A percentile compares a stretch with the other conserved stretches of the same genome.
phyloP scores from a whole-genome alignment of 2,329 filamentous ascomycete genomes.

The Fusarium siculi region DNA sequence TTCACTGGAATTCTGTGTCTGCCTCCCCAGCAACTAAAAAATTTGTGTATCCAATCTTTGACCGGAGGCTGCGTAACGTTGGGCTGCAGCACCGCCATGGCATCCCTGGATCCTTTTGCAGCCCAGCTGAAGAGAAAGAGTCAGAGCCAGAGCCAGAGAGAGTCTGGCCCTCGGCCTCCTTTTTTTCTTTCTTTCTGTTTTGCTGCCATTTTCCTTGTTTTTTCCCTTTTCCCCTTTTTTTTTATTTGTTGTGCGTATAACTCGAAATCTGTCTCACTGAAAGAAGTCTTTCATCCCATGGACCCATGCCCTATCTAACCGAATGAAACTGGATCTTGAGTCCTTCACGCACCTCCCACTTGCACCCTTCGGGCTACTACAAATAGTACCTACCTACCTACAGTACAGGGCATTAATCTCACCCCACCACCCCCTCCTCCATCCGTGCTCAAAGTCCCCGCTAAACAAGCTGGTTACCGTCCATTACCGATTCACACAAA shows the following conservation, averaged over 20 bases:
- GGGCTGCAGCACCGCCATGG: conserved; percentile 36
- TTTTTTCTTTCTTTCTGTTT: conserved; percentile 3
- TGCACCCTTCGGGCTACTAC: conserved; percentile 18
- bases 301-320: conserved; percentile 13
- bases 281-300: conserved; percentile 2
- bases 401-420: conserved; percentile 17
- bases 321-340: conserved; percentile 2
- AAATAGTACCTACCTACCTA: neutral
- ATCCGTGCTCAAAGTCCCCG: conserved; percentile 29
- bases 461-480: conserved; percentile 37
- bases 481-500: conserved; percentile 38
- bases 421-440: conserved; percentile 29
- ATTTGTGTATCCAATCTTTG: conserved; percentile 23
- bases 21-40: conserved; percentile 33
- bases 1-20: conserved; percentile 30
- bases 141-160: neutral
- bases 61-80: conserved; percentile 37
- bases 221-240: neutral
- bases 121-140: conserved; percentile 27
- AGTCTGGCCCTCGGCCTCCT: conserved; percentile 13
- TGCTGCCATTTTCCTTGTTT: neutral
- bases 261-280: neutral
- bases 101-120: conserved; percentile 19
- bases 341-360: conserved; percentile 9
- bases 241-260: conserved; percentile 7